These are phyloP conservation scores for Russula virescens DNA, from an alignment of 768 basidiomycete genomes.

Conservation along the genomic window DNA sequence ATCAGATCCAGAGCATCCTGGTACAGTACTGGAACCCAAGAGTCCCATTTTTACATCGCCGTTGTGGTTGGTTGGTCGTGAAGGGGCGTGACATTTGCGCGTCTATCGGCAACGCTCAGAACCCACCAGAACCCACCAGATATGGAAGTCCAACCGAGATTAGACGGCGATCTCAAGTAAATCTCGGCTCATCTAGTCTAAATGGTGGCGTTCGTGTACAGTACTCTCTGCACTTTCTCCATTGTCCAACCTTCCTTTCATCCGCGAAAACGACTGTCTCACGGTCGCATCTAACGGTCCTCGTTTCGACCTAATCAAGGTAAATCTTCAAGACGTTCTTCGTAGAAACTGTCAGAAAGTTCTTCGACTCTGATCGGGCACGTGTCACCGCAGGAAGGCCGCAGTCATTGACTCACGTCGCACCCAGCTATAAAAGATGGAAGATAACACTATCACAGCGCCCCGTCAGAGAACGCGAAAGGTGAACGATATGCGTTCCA, in stretches of 20 bases:
- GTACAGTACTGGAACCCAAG: too few relatives aligned
- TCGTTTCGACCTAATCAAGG: too few relatives aligned
- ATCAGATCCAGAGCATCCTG: background rate
- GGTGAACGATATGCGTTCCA: conserved; percentile 10
- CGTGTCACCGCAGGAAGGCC: conserved; percentile 6
- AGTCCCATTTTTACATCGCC: too few relatives aligned
- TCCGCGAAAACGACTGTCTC: background rate
- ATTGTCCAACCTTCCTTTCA: background rate
- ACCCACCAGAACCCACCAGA: too few relatives aligned
- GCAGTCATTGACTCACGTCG: conserved; percentile 5
- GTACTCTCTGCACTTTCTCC: background rate
- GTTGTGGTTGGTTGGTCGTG: too few relatives aligned
- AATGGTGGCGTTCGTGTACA: background rate
- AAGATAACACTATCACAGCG: background rate
- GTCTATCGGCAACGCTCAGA: background rate
- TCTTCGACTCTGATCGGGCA: conserved; percentile 8
- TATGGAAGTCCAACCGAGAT: too few relatives aligned
- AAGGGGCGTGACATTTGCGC: too few relatives aligned
- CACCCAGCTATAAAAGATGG: conserved; percentile 5
- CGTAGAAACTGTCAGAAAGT: background rate
- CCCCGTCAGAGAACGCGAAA: background rate
- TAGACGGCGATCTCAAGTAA: conserved; percentile 6
- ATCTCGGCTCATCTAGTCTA: conserved; percentile 13
- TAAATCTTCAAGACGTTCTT: background rate
- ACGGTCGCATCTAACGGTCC: too few relatives aligned